These are phyloP conservation scores for Zymoseptoria ardabiliae DNA, from an alignment of 2,329 filamentous ascomycete species.

Conservation along the genomic window DNA sequence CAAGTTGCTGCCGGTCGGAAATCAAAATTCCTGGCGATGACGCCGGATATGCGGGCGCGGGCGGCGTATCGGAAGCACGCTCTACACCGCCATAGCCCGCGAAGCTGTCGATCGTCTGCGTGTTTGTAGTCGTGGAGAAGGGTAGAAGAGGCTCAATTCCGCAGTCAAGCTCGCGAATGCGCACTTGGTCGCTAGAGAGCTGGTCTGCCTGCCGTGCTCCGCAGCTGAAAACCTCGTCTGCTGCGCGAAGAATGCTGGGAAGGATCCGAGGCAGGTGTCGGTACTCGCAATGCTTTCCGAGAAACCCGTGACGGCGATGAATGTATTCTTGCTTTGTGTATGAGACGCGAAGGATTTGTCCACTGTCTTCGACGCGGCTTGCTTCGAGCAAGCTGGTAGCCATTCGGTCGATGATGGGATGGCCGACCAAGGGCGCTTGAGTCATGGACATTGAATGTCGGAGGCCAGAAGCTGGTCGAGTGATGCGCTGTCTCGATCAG, in stretches of 20 bases:
- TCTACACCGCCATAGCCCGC: conserved; percentile 11
- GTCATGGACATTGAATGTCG: not conserved
- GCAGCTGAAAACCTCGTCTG: conserved; percentile 16
- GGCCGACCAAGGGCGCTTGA: not conserved
- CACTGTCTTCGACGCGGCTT: conserved; percentile 13
- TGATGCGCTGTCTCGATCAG: not conserved
- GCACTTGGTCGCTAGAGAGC: conserved; percentile 22
- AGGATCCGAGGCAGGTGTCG: conserved; percentile 4
- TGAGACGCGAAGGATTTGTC: conserved; percentile 19
- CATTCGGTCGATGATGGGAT: not conserved
- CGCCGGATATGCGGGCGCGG: not conserved
- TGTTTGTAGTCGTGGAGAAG: conserved; percentile 23
- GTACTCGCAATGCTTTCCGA: conserved; percentile 18
- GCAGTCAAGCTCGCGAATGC: conserved; percentile 16
- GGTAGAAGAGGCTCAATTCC: conserved; percentile 20
- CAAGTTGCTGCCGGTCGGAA: not conserved
- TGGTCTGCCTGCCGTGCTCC: not conserved
- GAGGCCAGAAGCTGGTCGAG: not conserved
- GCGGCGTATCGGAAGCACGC: not conserved
- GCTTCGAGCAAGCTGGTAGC: conserved; percentile 4
- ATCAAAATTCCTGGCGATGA: not conserved
- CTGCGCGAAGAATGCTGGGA: conserved; percentile 12
- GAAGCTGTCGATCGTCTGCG: conserved; percentile 21
- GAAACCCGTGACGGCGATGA: conserved; percentile 17
- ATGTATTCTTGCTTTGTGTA: conserved; percentile 22